Evolutionary conservation across 2,329 filamentous ascomycete species (phyloP).

Genomic region (Mycocentrospora acerina): DNA sequence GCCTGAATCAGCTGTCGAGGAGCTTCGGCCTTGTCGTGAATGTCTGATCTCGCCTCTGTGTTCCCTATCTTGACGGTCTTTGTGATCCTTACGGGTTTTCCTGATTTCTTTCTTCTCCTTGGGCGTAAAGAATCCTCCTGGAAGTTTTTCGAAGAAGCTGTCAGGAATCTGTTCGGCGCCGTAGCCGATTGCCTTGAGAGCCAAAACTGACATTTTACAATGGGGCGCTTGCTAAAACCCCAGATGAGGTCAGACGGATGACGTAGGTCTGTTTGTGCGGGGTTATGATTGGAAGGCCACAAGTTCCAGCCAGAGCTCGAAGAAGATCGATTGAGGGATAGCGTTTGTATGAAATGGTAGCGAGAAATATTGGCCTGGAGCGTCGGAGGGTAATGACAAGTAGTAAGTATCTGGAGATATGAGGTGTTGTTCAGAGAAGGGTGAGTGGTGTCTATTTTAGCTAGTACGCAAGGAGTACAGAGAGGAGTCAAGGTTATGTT

Average conservation of each 20-base stretch:
- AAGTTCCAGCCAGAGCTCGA: conserved; percentile 13
- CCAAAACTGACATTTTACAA: conserved; percentile 38
- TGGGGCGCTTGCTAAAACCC: conserved; percentile 24
- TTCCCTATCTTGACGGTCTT: conserved; percentile 17
- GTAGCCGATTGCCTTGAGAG: conserved; percentile 42
- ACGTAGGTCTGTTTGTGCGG: conserved; percentile 31
- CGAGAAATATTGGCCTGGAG: conserved; percentile 8
- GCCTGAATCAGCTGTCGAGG: conserved; percentile 30
- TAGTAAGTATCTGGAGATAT: conserved; percentile 10
- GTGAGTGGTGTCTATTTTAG: conserved; percentile 2
- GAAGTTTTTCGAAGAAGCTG: conserved; percentile 40
- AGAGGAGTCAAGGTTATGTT: conserved; percentile 2
- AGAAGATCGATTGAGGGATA: conserved; percentile 24
- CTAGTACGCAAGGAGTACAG: conserved; percentile 1
- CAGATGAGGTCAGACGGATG: conserved; percentile 24
- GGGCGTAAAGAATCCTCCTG: conserved; percentile 41
- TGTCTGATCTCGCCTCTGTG: conserved; percentile 14
- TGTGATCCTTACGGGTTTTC: conserved; percentile 18
- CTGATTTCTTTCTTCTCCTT: conserved; percentile 30
- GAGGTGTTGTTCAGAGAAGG: conserved; percentile 4
- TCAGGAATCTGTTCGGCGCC: conserved; percentile 43
- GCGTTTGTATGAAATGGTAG: conserved; percentile 19
- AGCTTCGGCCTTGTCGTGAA: conserved; percentile 29
- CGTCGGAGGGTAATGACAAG: conserved; percentile 6
- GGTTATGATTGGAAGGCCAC: conserved; percentile 35